These are phyloP conservation scores for Diaporthe eres DNA, from an alignment of 2,329 filamentous ascomycete species.

Conservation along the genomic window DNA sequence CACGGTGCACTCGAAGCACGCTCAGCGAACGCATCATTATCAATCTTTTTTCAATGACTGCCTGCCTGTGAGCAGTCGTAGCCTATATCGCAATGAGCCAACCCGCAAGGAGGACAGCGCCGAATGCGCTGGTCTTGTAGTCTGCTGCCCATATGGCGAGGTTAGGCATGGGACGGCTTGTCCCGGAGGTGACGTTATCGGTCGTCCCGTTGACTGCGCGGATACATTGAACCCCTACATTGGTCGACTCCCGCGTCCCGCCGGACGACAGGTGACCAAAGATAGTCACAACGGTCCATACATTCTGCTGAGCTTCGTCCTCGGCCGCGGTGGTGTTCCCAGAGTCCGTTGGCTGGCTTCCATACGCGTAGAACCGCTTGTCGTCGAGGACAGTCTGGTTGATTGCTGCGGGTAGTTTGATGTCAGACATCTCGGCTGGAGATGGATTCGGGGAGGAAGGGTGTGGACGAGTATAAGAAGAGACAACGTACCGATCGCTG, in stretches of 20 bases:
- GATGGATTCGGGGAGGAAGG: no score
- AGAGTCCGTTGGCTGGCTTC: slow-evolving; percentile 12
- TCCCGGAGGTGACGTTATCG: slow-evolving; percentile 18
- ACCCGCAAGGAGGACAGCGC: background rate
- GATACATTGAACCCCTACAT: slow-evolving; percentile 29
- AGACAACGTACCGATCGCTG: slow-evolving; percentile 4
- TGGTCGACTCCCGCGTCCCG: background rate
- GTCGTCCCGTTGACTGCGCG: slow-evolving; percentile 32
- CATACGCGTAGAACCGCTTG: slow-evolving; percentile 38
- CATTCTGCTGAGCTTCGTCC: slow-evolving; percentile 26
- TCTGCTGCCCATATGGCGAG: background rate
- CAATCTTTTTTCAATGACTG: background rate
- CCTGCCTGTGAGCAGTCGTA: background rate
- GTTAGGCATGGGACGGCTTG: background rate
- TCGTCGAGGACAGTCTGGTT: slow-evolving; percentile 30
- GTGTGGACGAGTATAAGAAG: no score
- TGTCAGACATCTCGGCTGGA: background rate
- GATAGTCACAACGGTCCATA: slow-evolving; percentile 31
- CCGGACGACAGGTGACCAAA: slow-evolving; percentile 31
- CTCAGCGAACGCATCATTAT: no score
- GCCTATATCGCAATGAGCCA: background rate
- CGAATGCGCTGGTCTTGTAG: background rate
- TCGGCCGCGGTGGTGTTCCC: slow-evolving; percentile 12
- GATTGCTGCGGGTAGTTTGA: background rate
- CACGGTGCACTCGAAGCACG: no score